phyloP scores from a whole-genome alignment of 495 filamentous ascomycete genomes.

The Penicillium manginii region DNA sequence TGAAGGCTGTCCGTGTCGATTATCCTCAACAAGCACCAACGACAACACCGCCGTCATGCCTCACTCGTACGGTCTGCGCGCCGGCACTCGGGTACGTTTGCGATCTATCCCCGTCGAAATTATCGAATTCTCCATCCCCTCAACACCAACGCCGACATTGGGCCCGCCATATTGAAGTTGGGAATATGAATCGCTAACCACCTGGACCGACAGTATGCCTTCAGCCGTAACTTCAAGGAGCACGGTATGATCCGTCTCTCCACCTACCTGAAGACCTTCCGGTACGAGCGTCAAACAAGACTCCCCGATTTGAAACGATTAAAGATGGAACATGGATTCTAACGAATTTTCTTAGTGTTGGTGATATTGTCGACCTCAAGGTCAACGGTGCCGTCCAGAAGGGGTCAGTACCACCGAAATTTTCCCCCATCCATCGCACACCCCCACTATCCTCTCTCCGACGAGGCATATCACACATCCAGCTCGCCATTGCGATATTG shows the following conservation, averaged over 20 bases:
- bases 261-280: conserved; percentile 91
- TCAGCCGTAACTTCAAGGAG: conserved; percentile 90
- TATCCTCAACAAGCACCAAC: conserved; percentile 48
- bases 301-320: conserved; percentile 21
- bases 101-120: conserved; percentile 7
- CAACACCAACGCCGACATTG: neutral
- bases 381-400: conserved; percentile 98
- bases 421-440: conserved; percentile 13
- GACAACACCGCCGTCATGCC: conserved; percentile 73
- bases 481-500: conserved; percentile 1
- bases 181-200: conserved; percentile 36
- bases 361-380: conserved; percentile 96
- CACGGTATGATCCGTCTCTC: conserved; percentile 87
- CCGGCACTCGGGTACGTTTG: conserved; percentile 81
- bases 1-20: conserved; percentile 39
- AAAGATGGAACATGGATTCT: conserved; percentile 31
- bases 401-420: conserved; percentile 67
- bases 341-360: conserved; percentile 66
- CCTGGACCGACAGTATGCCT: conserved; percentile 69
- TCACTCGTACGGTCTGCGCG: conserved; percentile 93
- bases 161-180: conserved; percentile 8
- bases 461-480: neutral
- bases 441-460: neutral
- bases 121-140: conserved; percentile 4
- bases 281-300: conserved; percentile 52